Evolutionary conservation across 352 stramenopile species (phyloP).

Genomic region (Phytophthora lateralis): DNA sequence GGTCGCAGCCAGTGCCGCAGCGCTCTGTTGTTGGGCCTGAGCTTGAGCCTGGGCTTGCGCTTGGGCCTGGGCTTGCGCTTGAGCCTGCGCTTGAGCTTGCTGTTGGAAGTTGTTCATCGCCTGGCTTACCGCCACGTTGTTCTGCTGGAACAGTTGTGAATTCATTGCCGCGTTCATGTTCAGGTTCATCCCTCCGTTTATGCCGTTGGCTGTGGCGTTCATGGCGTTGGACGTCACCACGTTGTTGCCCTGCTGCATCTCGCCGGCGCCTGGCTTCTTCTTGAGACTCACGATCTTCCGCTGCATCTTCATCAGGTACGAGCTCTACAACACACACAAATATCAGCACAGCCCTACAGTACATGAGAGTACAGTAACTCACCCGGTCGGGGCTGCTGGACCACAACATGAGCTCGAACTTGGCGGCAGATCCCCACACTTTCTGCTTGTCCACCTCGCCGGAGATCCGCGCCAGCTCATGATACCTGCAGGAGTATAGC

Average conservation of each 20-base stretch:
- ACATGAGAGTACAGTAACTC: slow-evolving; percentile 14
- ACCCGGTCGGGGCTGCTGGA: slow-evolving; percentile 75
- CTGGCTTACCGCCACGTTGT: slow-evolving; percentile 41
- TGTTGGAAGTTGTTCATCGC: slow-evolving; percentile 68
- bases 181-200: slow-evolving; percentile 41
- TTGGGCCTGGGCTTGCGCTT: slow-evolving; percentile 39
- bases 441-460: slow-evolving; percentile 85
- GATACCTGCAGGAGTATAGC: slow-evolving; percentile 54
- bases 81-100: slow-evolving; percentile 36
- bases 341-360: slow-evolving; percentile 12
- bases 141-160: slow-evolving; percentile 45
- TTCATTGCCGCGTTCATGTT: slow-evolving; percentile 53
- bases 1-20: slow-evolving; percentile 25
- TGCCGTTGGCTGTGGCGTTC: slow-evolving; percentile 29
- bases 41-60: slow-evolving; percentile 32
- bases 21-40: slow-evolving; percentile 28
- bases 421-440: slow-evolving; percentile 82
- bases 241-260: slow-evolving; percentile 38
- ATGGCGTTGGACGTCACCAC: slow-evolving; percentile 36
- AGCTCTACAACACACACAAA: slow-evolving; percentile 50
- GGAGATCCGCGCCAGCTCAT: slow-evolving; percentile 83
- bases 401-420: slow-evolving; percentile 90
- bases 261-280: slow-evolving; percentile 59
- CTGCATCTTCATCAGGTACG: slow-evolving; percentile 86
- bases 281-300: slow-evolving; percentile 83